Base-by-base conservation (phyloP, 306 rosid species). In the Parietaria judaica region DNA sequence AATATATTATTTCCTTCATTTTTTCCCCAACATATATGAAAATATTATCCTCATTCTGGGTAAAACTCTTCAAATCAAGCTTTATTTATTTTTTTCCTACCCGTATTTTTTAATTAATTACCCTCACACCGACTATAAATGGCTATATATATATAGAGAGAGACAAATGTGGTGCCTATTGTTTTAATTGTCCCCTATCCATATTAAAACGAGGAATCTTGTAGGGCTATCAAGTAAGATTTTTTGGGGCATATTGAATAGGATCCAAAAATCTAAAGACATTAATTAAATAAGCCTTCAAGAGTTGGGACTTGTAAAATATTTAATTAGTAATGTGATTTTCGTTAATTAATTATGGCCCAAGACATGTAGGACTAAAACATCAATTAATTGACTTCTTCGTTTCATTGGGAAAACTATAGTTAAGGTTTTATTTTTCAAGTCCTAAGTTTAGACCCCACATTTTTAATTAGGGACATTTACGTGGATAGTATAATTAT, bases 291-390 rank as follows among this genome's bases (percentile, higher is more conserved):
- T 8, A 4, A 60, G 10, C 4, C 14, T 41, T 14, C 34, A 8
- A 10, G 23, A 39, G n/a, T 16, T 41, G 45, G 6, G 36, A 36
- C 44, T 58, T 16, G 11, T n/a, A 58, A 14, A 11, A 37, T 35
- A 3, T 56, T 4, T 12, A 3, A 13, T 36, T 23, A 23, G 31
- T 23, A 23, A 2, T 15, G 17, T 51, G 55, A 5, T 51, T 51
- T 15, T 6, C 7, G 3, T 51, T 55, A 13, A n/a, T 58, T 38
- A 11, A 37, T 58, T 6, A 58, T 1, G 37, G 61, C n/a, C n/a
- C 17, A 14, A 58, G 35, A 38, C 49, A 58, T 58, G 47, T 14
- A 58, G 63, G 46, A 58, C 34, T 14, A 58, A 58, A 58, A 3
- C 15, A 14, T 39, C 35, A 58, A 11, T 36, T 36, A 58, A 14